Evolutionary conservation across 306 rosid species (phyloP), one percentile per base, ranked within the genome.

Genomic region (Astragalus glycyphyllos): DNA sequence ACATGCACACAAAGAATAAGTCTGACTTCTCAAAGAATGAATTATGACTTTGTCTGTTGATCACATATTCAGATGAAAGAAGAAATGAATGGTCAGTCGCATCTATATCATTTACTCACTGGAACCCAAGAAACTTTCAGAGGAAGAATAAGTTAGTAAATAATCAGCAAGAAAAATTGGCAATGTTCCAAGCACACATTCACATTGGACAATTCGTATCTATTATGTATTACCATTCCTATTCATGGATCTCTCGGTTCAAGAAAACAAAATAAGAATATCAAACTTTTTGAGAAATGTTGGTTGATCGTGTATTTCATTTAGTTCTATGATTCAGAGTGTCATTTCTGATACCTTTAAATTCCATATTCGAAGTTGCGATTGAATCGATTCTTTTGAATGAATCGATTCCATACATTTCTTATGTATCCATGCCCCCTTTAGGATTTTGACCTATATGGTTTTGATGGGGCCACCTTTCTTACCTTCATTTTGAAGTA

Each of bases 1-100:
- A 7, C 84, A 85, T 34, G 87, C 98, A 90, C 66, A 90, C 68
- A 42, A 93, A 86, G 84, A 78, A 90, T 46, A 93, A 76, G 76
- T 88, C 88, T 2, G 96, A 88, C 87, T 93, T 93, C 75, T 83
- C 92, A 86, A 83, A 90, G 78, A 93, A 88, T 32, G 85, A 42
- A 79, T 83, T 79, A 72, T 84, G 94, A 55, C 82, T 85, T 73
- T 90, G 89, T 68, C 98, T 93, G 92, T 71, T 20, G 54, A 67
- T 41, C n/a, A 45, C 5, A 72, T 68, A 75, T 72, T 58, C 37
- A 56, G 47, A 48, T 58, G 41, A 77, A 58, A 40, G 26, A 72
- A 63, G 50, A 69, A 57, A 51, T 46, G 14, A 58, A 59, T 67
- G 8, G 20, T n/a, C 35, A 51, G 54, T 71, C 31, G 2, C 55